Conservation (phyloP, 2,329 filamentous ascomycete genomes). For the Tolypocladium sp. region DNA sequence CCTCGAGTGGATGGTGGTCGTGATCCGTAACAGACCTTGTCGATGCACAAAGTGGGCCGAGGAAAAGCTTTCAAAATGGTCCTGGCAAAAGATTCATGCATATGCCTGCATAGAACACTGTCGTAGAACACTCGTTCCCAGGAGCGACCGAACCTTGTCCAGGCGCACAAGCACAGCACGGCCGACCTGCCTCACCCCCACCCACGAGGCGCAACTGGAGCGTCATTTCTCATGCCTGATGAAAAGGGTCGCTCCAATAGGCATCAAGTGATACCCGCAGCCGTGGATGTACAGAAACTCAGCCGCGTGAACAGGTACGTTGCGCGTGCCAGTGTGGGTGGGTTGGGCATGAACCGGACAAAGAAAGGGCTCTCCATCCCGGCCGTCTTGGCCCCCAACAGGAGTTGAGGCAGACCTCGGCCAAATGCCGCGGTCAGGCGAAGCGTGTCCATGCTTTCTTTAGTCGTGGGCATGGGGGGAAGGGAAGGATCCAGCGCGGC, state of each 20-base stretch:
- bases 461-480: background rate
- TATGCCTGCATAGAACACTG: background rate
- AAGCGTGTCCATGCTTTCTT: background rate
- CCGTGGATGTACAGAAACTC: no score
- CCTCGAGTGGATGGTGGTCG: background rate
- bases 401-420: background rate
- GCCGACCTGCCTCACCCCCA: background rate
- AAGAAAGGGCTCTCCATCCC: background rate
- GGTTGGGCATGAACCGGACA: background rate
- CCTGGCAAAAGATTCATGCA: background rate
- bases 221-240: background rate
- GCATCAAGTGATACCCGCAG: background rate
- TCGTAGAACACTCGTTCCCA: background rate
- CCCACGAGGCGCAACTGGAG: background rate
- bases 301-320: background rate
- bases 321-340: background rate
- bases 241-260: background rate
- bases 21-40: background rate
- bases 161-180: background rate
- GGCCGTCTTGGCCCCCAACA: background rate
- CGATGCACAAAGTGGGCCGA: background rate
- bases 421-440: background rate
- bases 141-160: background rate
- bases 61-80: background rate
- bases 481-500: background rate